Percentiles rank a stretch among this genome's conserved stretches.
Evolutionary conservation across 2,329 filamentous ascomycete genomes (phyloP).

Genomic region (Juglanconis sp.): DNA sequence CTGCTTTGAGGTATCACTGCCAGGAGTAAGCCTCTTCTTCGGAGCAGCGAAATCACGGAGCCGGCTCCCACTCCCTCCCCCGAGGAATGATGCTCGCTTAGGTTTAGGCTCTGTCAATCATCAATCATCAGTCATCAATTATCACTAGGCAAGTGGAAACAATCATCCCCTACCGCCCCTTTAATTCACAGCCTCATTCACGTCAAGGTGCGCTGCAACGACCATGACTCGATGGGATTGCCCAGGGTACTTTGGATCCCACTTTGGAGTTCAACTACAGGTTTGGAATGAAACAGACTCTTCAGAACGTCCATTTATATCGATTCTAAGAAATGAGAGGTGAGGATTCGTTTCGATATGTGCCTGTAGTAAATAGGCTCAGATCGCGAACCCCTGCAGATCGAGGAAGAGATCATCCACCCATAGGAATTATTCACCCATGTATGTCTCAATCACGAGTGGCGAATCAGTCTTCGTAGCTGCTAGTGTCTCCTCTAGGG

Average conservation of each 20-base stretch:
- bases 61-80: no score
- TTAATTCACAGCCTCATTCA: background rate
- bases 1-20: no score
- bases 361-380: no score
- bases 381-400: no score
- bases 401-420: no score
- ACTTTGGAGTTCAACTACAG: background rate
- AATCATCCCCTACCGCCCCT: background rate
- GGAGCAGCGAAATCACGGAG: background rate
- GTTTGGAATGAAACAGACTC: background rate
- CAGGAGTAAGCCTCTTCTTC: background rate
- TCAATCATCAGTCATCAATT: no score
- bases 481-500: no score
- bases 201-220: background rate
- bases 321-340: background rate
- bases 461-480: no score
- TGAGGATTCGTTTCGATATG: background rate
- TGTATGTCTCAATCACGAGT: no score
- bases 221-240: background rate
- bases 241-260: background rate
- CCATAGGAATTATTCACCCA: no score
- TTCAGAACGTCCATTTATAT: background rate
- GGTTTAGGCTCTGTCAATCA: background rate
- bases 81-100: background rate
- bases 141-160: background rate